Base-by-base conservation (phyloP, 805 yeast species). In the Cyberlindnera americana region DNA sequence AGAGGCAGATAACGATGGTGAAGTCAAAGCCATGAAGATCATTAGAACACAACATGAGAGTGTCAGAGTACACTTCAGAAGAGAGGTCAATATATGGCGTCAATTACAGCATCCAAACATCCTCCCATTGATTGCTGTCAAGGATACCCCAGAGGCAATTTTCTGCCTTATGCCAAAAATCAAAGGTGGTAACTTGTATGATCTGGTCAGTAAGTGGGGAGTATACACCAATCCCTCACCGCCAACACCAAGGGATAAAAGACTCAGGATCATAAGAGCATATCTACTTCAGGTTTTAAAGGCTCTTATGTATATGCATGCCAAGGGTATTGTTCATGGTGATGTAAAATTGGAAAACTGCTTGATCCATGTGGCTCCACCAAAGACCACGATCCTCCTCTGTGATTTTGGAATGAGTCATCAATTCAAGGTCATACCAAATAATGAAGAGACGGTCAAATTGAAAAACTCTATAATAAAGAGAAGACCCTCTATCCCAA, bases 351-450 rank as follows among this genome's bases (percentile, higher is more conserved):
- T 89, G 3, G 90, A 83, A 52, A 83, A 83, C 53, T 68, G 83
- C 12, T 62, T 83, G 44, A 52, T 83, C 15, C 73, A 77, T 40
- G 90, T 83, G 6, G 47, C 47, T 11, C 56, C 56, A 6, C 57
- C 56, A 5, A 44, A 47, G 16, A 44, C 50, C 22, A 59, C 50
- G 35, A 57, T 86, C 46, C 56, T 82, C 19, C 57, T 90, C 6
- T 86, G 96, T 63, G 98, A 90, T 62, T 90, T 90, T 65, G 98
- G 98, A 5, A 86, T 90, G 95, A 68, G 78, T 35, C 65, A 66
- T 14, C 51, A 47, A 24, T 52, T 47, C 36, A 53, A 38, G 34
- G 33, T 26, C 1, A 45, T 52, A 11, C 39, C 35, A 22, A 33
- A 38, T 3, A 29, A 38, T 21, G 53, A 53, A 6, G 59, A 56